Evolutionary conservation across 1,139 yeast genomes (phyloP).

Genomic region (Waltiozyma sp.): DNA sequence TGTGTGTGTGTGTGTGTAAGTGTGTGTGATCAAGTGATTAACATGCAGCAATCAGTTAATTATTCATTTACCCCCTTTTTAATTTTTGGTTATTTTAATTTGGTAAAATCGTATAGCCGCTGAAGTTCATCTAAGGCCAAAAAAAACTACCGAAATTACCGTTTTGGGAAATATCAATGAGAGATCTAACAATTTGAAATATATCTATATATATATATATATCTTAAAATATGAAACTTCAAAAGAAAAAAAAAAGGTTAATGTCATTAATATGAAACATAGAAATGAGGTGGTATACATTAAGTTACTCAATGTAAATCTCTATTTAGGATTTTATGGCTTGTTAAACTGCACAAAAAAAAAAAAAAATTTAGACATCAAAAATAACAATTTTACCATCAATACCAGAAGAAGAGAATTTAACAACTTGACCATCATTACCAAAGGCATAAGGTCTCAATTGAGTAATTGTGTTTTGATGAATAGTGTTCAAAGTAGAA

Average conservation of each 20-base stretch:
- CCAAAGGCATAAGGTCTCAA: slow-evolving; percentile 39
- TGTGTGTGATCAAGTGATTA: no score
- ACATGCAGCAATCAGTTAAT: no score
- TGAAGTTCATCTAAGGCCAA: not conserved
- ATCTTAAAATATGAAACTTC: not conserved
- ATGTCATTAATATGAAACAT: no score
- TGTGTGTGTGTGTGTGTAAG: no score
- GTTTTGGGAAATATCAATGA: not conserved
- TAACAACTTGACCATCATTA: slow-evolving; percentile 29
- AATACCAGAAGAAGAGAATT: slow-evolving; percentile 66
- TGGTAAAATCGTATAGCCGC: not conserved
- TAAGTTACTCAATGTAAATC: no score
- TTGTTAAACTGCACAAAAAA: no score
- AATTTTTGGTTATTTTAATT: no score
- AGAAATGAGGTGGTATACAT: no score
- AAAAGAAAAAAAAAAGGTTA: no score
- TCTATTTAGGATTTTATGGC: no score
- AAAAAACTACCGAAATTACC: not conserved
- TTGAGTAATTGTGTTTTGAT: slow-evolving; percentile 81
- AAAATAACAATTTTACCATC: slow-evolving; percentile 86
- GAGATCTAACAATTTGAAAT: not conserved
- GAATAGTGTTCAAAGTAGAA: slow-evolving; percentile 63
- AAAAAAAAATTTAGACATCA: not conserved
- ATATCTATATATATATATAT: no score
- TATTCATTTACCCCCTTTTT: no score